phyloP scores from a whole-genome alignment of 352 stramenopile species.

The Pythium aristosporum region DNA sequence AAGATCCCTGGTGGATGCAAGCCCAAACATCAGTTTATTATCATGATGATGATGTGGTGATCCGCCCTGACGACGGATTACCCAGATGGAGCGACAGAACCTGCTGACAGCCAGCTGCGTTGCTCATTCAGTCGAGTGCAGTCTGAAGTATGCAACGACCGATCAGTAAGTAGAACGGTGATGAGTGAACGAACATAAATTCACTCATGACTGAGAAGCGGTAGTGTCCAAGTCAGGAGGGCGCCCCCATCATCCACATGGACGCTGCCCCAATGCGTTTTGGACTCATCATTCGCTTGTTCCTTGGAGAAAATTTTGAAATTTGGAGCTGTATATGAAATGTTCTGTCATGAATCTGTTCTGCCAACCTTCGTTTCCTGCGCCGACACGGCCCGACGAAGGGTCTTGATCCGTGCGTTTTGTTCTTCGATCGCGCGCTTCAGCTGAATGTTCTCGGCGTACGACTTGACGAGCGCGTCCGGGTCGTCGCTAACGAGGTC shows the following conservation, averaged over 20 bases:
- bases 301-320: too few species aligned
- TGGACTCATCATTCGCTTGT: too few species aligned
- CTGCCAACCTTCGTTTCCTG: background rate
- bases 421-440: conserved; percentile 23
- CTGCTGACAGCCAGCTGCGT: too few species aligned
- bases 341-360: too few species aligned
- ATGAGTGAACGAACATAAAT: too few species aligned
- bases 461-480: conserved; percentile 21
- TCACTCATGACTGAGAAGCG: too few species aligned
- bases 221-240: too few species aligned
- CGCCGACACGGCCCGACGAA: conserved; percentile 10
- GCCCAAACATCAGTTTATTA: background rate
- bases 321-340: background rate
- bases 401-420: conserved; percentile 17
- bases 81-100: background rate
- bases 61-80: background rate
- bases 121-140: too few species aligned
- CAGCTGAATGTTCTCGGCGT: conserved; percentile 22
- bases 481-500: conserved; percentile 15
- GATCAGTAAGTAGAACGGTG: too few species aligned
- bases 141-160: too few species aligned
- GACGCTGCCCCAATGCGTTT: too few species aligned
- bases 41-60: background rate
- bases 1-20: background rate
- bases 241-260: too few species aligned